Evolutionary conservation across 208 protist genomes (phyloP), one percentile per base, ranked within the genome.

Genomic region (Leishmania lainsoni): DNA sequence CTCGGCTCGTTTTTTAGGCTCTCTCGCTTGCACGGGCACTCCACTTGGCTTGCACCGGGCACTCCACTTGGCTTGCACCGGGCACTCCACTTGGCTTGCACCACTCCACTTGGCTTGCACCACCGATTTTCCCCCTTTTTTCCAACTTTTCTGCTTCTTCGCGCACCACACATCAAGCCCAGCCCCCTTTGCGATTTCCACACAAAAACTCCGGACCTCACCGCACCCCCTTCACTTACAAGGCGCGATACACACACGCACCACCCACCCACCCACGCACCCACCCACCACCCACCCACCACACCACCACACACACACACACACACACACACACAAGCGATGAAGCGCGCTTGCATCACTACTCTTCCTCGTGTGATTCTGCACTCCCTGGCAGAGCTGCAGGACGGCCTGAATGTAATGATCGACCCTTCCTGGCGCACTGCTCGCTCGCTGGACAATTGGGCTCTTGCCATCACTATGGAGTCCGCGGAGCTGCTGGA

Each of bases 401-500:
- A 98, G 85, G 91, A 95, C 80, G 92, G 92, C 42, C 89, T 98
- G 39, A 98, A 98, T 83, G 78, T 52, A 0, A 85, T 95, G 76
- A 94, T 98, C 54, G 87, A 97, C 59, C 70, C 79, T 16, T 91
- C 89, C 39, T 98, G 95, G 95, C 81, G 86, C 26, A 81, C 84
- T 48, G 81, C 88, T 32, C 91, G 95, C 73, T 85, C 81, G 32
- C 82, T 90, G 48, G 92, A 97, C 74, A 89, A 98, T 88, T 98
- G 95, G 94, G 76, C 82, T 20, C 90, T 98, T 14, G 95, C 95
- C n/a, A 93, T 98, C 69, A 96, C 92, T 17, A 95, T 98, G 91
- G 95, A 98, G 80, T 91, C 86, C 54, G 83, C 90, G 2, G 94
- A 98, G 83, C 85, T 98, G 48, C 86, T 98, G 17, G 95, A 98